A percentile compares a stretch with the other conserved stretches of the same genome.
These are phyloP conservation scores for Chlorella sp. DNA, from an alignment of 139 green algal species.

Conservation along the genomic window DNA sequence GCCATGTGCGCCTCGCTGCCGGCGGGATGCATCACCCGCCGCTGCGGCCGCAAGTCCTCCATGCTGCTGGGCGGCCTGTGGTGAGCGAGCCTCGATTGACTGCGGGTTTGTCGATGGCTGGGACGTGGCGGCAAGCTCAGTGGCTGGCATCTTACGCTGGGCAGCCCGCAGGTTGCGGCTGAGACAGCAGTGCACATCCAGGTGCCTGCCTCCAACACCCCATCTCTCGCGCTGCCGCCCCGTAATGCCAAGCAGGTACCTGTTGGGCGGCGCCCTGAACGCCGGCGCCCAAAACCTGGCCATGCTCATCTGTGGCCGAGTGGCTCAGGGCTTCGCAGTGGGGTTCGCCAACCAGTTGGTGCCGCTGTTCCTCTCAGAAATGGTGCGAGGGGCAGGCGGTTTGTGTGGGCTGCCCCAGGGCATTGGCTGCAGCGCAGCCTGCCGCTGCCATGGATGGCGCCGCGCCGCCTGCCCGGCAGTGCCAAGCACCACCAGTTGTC, in stretches of 20 bases:
- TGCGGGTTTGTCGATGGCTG: no score
- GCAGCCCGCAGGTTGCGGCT: no score
- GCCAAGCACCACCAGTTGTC: no score
- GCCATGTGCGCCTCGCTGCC: constrained; percentile 39
- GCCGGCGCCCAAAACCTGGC: constrained; percentile 55
- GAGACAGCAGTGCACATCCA: no score
- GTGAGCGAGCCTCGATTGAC: no score
- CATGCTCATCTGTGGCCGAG: constrained; percentile 76
- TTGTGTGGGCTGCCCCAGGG: not conserved
- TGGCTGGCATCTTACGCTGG: no score
- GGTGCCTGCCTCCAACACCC: no score
- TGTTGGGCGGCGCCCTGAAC: constrained; percentile 60
- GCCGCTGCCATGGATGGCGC: not conserved
- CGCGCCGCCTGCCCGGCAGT: no score
- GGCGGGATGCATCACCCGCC: constrained; percentile 31
- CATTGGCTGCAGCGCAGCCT: not conserved
- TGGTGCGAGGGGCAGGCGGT: not conserved
- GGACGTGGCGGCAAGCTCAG: no score
- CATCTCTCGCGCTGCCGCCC: no score
- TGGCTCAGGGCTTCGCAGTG: constrained; percentile 79
- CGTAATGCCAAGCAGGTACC: constrained; percentile 41
- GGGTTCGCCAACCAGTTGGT: constrained; percentile 43
- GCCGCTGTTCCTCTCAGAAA: constrained; percentile 51
- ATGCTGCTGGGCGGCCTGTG: constrained; percentile 59
- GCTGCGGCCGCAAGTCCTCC: constrained; percentile 28